Evolutionary conservation across 2,329 filamentous ascomycete genomes (phyloP).

Genomic region (Trichoderma atroviride): DNA sequence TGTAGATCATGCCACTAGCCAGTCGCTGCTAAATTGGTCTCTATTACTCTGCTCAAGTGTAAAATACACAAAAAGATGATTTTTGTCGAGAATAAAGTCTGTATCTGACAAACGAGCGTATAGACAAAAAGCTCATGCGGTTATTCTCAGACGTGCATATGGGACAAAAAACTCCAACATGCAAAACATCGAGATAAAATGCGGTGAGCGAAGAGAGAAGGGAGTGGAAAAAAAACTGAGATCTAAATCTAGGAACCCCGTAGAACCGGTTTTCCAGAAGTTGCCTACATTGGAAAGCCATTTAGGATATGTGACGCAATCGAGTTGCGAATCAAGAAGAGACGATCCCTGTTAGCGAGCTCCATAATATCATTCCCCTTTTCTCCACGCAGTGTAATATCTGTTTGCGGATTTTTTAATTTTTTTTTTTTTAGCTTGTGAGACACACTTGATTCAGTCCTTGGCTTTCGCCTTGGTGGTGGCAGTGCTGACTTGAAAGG

Average conservation of each 20-base stretch:
- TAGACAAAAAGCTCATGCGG: not conserved
- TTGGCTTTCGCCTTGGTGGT: not conserved
- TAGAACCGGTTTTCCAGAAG: not conserved
- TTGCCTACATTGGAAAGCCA: not conserved
- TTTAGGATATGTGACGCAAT: constrained; percentile 12
- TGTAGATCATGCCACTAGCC: not conserved
- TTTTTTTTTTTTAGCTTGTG: not conserved
- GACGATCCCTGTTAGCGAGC: constrained; percentile 8
- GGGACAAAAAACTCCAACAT: not conserved
- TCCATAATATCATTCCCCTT: constrained; percentile 4
- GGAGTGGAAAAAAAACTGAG: not conserved
- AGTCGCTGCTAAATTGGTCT: not conserved
- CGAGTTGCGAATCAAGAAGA: constrained; percentile 9
- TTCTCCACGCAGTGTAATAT: not conserved
- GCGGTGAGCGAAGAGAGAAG: constrained; percentile 7
- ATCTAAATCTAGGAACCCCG: constrained; percentile 11
- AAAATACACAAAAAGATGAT: not conserved
- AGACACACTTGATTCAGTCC: not conserved
- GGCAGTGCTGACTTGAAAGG: not conserved
- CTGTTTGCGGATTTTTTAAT: not conserved
- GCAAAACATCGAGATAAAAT: not conserved
- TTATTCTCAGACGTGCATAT: not conserved
- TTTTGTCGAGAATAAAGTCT: not conserved
- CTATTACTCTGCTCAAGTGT: not conserved
- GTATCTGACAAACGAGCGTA: not conserved